Conservation (phyloP, 176 grass and related monocot genomes). For the Zoysia japonica region DNA sequence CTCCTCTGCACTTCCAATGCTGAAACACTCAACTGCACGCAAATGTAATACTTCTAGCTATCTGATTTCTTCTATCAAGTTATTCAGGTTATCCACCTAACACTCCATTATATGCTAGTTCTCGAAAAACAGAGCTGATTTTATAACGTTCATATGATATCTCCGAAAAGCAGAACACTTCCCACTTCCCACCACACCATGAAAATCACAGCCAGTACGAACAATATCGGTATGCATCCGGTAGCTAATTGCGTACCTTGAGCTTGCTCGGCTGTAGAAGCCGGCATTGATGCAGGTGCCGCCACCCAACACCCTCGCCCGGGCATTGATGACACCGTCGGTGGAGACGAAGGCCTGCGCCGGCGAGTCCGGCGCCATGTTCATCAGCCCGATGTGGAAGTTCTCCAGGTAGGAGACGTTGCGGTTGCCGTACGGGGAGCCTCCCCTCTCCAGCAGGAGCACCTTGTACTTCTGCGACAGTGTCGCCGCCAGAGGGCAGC, state of each 20-base stretch:
- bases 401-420: slow-evolving; percentile 76
- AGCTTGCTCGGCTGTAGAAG: slow-evolving; percentile 85
- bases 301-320: slow-evolving; percentile 74
- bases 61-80: slow-evolving; percentile 34
- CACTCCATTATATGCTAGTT: slow-evolving; percentile 23
- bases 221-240: background rate
- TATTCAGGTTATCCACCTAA: slow-evolving; percentile 39
- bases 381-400: slow-evolving; percentile 72
- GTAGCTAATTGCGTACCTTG: slow-evolving; percentile 42
- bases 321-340: slow-evolving; percentile 82
- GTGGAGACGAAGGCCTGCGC: slow-evolving; percentile 78
- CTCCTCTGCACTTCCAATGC: slow-evolving; percentile 34
- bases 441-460: slow-evolving; percentile 73
- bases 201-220: background rate
- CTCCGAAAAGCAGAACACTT: slow-evolving; percentile 18
- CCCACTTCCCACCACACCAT: background rate
- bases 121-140: too few relatives aligned
- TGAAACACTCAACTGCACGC: slow-evolving; percentile 29
- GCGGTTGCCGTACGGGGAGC: slow-evolving; percentile 69
- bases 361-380: slow-evolving; percentile 56
- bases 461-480: slow-evolving; percentile 63
- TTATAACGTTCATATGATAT: slow-evolving; percentile 7
- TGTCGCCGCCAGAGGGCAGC: slow-evolving; percentile 75
- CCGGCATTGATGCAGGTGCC: slow-evolving; percentile 89
- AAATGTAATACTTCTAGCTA: background rate